Conservation (phyloP, 208 protist genomes). For the Trypanosoma theileri region DNA sequence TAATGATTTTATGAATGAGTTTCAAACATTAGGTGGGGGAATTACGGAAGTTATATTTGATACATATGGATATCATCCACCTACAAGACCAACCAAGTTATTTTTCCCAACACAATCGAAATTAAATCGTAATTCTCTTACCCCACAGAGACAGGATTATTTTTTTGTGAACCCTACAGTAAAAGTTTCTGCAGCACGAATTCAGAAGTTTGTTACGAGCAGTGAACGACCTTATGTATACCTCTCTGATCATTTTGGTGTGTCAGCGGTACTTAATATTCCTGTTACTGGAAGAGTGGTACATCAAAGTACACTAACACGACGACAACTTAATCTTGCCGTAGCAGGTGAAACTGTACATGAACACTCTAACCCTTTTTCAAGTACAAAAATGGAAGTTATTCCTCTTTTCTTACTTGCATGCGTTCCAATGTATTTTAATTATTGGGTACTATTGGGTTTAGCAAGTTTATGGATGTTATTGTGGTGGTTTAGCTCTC, state of each 20-base stretch:
- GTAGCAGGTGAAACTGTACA: constrained; percentile 65
- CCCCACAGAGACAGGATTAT: constrained; percentile 85
- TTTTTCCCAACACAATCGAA: constrained; percentile 87
- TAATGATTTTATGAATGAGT: constrained; percentile 58
- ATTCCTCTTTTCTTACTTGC: constrained; percentile 34
- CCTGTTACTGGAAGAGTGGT: neutral
- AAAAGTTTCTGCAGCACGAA: constrained; percentile 27
- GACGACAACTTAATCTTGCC: constrained; percentile 36
- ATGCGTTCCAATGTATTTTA: constrained; percentile 47
- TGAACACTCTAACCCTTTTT: constrained; percentile 72
- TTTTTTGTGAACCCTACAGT: constrained; percentile 67
- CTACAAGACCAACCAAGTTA: constrained; percentile 70
- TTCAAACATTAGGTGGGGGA: constrained; percentile 53
- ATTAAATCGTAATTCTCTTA: constrained; percentile 53
- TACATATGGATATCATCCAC: constrained; percentile 45
- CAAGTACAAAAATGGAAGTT: constrained; percentile 43
- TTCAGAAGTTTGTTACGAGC: constrained; percentile 85
- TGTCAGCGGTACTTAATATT: constrained; percentile 39
- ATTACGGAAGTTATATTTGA: constrained; percentile 71
- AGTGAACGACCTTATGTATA: constrained; percentile 81
- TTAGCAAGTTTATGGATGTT: constrained; percentile 34
- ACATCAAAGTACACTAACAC: constrained; percentile 1
- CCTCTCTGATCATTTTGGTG: constrained; percentile 89
- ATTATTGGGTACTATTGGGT: constrained; percentile 35
- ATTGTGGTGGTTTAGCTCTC: constrained; percentile 41